phyloP scores from a whole-genome alignment of 352 stramenopile species.

The Aphanomyces cochlioides region DNA sequence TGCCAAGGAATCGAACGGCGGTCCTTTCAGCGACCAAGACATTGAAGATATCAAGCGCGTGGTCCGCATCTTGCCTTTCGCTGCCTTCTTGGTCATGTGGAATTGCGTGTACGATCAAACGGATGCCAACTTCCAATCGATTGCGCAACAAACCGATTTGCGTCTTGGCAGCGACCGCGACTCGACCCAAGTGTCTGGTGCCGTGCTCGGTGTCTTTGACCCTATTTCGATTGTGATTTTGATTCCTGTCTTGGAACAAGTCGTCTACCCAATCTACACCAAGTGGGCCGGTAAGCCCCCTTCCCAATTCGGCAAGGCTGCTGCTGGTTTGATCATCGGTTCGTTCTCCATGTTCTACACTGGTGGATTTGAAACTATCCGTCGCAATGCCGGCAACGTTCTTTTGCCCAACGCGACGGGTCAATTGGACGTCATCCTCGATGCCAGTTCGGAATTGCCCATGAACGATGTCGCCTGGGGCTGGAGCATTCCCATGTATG shows the following conservation, averaged over 20 bases:
- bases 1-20: conserved; percentile 42
- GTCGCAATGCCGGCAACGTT: conserved; percentile 45
- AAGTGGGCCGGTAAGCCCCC: conserved; percentile 41
- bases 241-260: conserved; percentile 40
- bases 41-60: conserved; percentile 57
- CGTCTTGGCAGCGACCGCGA: conserved; percentile 42
- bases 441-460: conserved; percentile 41
- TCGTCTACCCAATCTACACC: conserved; percentile 45
- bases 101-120: conserved; percentile 60
- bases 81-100: conserved; percentile 61
- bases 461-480: conserved; percentile 64
- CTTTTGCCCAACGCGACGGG: conserved; percentile 25
- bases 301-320: conserved; percentile 42
- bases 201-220: conserved; percentile 51
- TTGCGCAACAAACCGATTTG: conserved; percentile 64
- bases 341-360: conserved; percentile 44
- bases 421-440: conserved; percentile 33
- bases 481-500: conserved; percentile 49
- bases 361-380: conserved; percentile 52
- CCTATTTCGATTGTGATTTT: conserved; percentile 42
- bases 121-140: conserved; percentile 62
- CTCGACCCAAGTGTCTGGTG: conserved; percentile 49
- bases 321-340: conserved; percentile 38
- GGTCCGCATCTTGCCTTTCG: conserved; percentile 52
- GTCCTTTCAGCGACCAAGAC: conserved; percentile 39